Conservation (phyloP, 352 stramenopile genomes). For the Saprolegnia diclina region DNA sequence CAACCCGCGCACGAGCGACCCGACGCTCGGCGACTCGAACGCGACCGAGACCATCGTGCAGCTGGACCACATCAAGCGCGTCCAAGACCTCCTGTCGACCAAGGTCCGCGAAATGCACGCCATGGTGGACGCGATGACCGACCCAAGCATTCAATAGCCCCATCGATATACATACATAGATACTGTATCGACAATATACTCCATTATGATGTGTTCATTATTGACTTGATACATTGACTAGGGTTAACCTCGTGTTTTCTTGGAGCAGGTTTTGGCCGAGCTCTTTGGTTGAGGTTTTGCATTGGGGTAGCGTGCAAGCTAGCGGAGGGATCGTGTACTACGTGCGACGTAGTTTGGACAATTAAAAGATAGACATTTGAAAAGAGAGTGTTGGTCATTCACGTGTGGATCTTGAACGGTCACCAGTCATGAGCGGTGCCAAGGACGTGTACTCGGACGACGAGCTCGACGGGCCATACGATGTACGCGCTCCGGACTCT, state of each 20-base stretch:
- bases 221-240: no score
- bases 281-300: no score
- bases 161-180: no score
- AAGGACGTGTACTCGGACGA: background rate
- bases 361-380: background rate
- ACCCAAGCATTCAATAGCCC: background rate
- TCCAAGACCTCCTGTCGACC: conserved; percentile 12
- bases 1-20: background rate
- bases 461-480: no score
- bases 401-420: background rate
- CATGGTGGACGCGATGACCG: conserved; percentile 18
- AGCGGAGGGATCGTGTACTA: no score
- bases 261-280: no score
- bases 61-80: conserved; percentile 24
- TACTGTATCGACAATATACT: no score
- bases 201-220: no score
- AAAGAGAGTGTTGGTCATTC: background rate
- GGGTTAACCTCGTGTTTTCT: no score
- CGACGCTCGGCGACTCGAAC: background rate
- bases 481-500: no score
- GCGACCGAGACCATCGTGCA: conserved; percentile 18
- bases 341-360: no score
- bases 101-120: conserved; percentile 23
- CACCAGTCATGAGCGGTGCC: background rate
- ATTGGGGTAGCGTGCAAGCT: no score